Evolutionary conservation across 2,329 filamentous ascomycete genomes (phyloP).

Genomic region (Fusarium sp.): DNA sequence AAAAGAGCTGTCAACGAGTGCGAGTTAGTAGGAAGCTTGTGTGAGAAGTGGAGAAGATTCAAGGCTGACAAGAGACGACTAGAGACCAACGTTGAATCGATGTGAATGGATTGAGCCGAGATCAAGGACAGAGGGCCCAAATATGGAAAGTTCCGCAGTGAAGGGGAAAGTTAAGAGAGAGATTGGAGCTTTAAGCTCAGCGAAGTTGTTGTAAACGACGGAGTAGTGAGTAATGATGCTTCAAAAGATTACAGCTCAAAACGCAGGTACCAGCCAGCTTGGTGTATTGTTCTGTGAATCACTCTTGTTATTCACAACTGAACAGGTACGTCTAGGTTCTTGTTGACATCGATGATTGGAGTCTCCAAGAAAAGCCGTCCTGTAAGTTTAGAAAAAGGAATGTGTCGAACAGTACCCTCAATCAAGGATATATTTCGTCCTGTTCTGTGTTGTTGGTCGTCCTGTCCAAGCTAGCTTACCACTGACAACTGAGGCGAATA

Average conservation of each 20-base stretch:
- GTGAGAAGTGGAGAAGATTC: conserved; percentile 23
- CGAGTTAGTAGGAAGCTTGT: conserved; percentile 17
- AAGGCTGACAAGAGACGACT: conserved; percentile 19
- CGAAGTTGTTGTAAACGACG: conserved; percentile 1
- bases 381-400: conserved; percentile 23
- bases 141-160: conserved; percentile 11
- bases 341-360: conserved; percentile 4
- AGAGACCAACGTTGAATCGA: background rate
- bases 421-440: conserved; percentile 2
- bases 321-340: conserved; percentile 9
- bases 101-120: conserved; percentile 8
- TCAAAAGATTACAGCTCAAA: conserved; percentile 16
- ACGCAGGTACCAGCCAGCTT: conserved; percentile 34
- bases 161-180: conserved; percentile 1
- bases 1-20: conserved; percentile 47
- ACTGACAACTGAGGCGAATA: conserved; percentile 17
- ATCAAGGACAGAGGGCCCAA: conserved; percentile 12
- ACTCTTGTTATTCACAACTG: conserved; percentile 7
- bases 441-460: conserved; percentile 5
- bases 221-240: background rate
- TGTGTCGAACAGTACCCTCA: conserved; percentile 12
- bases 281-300: conserved; percentile 11
- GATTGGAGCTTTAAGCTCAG: conserved; percentile 7
- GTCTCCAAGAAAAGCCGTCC: conserved; percentile 5
- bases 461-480: conserved; percentile 1